Conservation (phyloP, 495 filamentous ascomycete species). For the Trichocladium antarcticum region DNA sequence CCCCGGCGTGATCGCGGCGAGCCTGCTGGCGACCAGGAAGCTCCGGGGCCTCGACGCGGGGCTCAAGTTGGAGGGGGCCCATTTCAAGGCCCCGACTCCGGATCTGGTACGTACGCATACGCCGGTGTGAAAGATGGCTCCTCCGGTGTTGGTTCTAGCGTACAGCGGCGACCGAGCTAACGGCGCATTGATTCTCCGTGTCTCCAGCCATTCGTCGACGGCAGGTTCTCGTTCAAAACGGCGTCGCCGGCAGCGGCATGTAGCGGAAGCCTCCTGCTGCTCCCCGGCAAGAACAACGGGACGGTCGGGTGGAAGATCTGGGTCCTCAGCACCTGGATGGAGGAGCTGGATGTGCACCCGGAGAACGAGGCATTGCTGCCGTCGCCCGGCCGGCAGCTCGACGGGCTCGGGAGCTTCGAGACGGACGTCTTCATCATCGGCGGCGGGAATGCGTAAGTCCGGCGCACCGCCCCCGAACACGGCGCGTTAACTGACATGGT, state of each 20-base stretch:
- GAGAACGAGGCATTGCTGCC: conserved; percentile 22
- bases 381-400: conserved; percentile 12
- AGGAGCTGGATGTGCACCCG: conserved; percentile 17
- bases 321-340: conserved; percentile 24
- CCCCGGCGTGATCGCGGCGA: conserved; percentile 10
- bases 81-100: conserved; percentile 7
- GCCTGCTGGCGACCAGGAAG: conserved; percentile 12
- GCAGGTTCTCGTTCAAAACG: conserved; percentile 19
- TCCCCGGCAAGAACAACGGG: background rate
- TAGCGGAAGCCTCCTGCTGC: too few species aligned
- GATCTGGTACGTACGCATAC: too few species aligned
- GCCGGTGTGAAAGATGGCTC: too few species aligned
- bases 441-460: conserved; percentile 25
- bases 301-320: conserved; percentile 27
- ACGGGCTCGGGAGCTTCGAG: conserved; percentile 12
- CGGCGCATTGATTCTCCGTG: too few species aligned
- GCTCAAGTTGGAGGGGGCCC: conserved; percentile 10
- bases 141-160: too few species aligned
- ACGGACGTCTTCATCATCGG: conserved; percentile 30
- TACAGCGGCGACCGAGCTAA: too few species aligned
- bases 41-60: conserved; percentile 7
- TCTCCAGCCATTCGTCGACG: conserved; percentile 21
- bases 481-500: background rate
- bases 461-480: too few species aligned
- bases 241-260: conserved; percentile 9